phyloP scores from a whole-genome alignment of 2,329 filamentous ascomycete species.

The Lachnellula occidentalis region DNA sequence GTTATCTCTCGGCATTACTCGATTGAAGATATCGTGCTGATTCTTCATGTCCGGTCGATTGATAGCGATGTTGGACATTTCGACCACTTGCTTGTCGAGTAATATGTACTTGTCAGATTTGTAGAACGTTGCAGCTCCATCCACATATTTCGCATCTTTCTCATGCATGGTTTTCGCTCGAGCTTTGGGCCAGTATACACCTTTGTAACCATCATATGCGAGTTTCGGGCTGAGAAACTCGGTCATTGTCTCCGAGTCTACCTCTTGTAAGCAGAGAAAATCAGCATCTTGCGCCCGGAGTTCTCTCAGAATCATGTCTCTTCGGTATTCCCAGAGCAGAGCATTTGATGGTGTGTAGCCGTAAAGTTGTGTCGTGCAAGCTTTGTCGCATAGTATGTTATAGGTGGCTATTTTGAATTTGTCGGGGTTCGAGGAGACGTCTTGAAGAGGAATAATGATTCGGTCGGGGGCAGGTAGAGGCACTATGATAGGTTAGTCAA shows the following conservation, averaged over 20 bases:
- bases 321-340: constrained; percentile 81
- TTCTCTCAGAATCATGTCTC: constrained; percentile 76
- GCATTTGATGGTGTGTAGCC: constrained; percentile 83
- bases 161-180: constrained; percentile 88
- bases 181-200: constrained; percentile 86
- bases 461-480: constrained; percentile 72
- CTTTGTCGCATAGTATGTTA: constrained; percentile 94
- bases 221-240: constrained; percentile 86
- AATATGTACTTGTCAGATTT: constrained; percentile 92
- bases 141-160: constrained; percentile 81
- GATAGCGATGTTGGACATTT: constrained; percentile 88
- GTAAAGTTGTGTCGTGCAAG: constrained; percentile 78
- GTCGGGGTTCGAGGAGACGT: constrained; percentile 55
- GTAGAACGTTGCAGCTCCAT: constrained; percentile 96
- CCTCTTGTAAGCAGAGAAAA: constrained; percentile 88
- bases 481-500: constrained; percentile 43
- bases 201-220: constrained; percentile 84
- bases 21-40: constrained; percentile 95
- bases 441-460: constrained; percentile 71
- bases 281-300: constrained; percentile 75
- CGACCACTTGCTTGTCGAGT: constrained; percentile 89
- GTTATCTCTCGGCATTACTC: constrained; percentile 97
- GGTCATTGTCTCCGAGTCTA: constrained; percentile 86
- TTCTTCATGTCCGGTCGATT: constrained; percentile 96
- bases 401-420: constrained; percentile 83